A percentile compares a stretch with the other conserved stretches of the same genome.
These are phyloP conservation scores for Saccharum hybrid DNA, from an alignment of 202 grass and related monocot species.

Conservation along the genomic window DNA sequence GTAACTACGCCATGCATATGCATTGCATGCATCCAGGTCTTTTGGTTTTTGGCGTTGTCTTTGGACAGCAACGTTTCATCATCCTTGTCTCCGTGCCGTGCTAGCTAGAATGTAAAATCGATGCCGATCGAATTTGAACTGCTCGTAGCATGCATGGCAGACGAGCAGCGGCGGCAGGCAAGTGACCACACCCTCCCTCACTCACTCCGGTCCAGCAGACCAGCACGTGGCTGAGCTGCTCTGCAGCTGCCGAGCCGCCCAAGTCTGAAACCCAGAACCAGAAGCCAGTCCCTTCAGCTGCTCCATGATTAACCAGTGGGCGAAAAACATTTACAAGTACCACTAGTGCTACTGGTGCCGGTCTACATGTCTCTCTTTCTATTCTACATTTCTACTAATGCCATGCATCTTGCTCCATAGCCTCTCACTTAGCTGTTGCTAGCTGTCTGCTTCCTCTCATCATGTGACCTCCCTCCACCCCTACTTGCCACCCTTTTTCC, in stretches of 20 bases:
- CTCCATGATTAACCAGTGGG: constrained; percentile 32
- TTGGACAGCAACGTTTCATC: neutral
- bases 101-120: neutral
- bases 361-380: neutral
- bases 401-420: constrained; percentile 32
- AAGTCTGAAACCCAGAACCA: constrained; percentile 35
- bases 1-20: neutral
- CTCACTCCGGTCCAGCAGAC: too few species aligned
- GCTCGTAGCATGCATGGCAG: neutral
- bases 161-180: too few species aligned
- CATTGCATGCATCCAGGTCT: neutral
- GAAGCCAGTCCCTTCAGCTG: too few species aligned
- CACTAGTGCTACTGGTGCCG: neutral
- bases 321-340: neutral
- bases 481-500: constrained; percentile 2
- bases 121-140: constrained; percentile 28
- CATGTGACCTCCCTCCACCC: constrained; percentile 70
- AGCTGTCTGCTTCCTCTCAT: constrained; percentile 65
- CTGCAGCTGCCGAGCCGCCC: too few species aligned
- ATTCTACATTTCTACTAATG: neutral
- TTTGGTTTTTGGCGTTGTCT: neutral
- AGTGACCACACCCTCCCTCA: too few species aligned
- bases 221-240: too few species aligned
- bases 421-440: constrained; percentile 83
- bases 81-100: too few species aligned